These are phyloP conservation scores for Aphanomyces invadans DNA, from an alignment of 352 stramenopile genomes.

Conservation along the genomic window DNA sequence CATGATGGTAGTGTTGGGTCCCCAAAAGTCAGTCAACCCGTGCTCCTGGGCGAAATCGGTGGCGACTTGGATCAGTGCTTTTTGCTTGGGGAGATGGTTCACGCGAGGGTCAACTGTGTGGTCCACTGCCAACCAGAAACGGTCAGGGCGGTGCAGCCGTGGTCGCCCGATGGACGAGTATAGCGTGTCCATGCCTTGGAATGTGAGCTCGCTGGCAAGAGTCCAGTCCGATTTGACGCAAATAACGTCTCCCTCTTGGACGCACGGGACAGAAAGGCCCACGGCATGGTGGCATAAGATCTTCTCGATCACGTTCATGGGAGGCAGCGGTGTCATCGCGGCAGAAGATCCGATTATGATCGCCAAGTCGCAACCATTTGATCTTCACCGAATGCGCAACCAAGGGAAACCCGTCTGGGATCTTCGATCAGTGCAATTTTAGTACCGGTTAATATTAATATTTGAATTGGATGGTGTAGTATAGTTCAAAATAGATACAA, in stretches of 20 bases:
- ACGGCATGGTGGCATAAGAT: constrained; percentile 70
- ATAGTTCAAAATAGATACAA: too few species aligned
- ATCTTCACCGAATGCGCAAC: not conserved
- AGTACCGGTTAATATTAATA: too few species aligned
- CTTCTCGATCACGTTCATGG: constrained; percentile 84
- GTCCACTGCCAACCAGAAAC: constrained; percentile 78
- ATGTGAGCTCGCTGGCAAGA: constrained; percentile 69
- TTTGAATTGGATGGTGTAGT: too few species aligned
- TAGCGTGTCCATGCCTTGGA: constrained; percentile 77
- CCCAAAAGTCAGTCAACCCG: constrained; percentile 66
- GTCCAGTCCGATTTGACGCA: constrained; percentile 76
- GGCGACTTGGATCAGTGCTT: constrained; percentile 71
- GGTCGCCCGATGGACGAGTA: constrained; percentile 66
- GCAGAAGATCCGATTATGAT: not conserved
- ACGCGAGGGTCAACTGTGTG: constrained; percentile 74
- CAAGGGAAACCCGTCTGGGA: not conserved
- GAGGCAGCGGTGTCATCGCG: not conserved
- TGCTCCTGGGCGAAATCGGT: constrained; percentile 69
- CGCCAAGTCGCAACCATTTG: not conserved
- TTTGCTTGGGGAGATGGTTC: constrained; percentile 68
- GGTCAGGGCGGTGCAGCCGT: constrained; percentile 61
- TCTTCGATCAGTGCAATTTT: not conserved
- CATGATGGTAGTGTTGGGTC: constrained; percentile 80
- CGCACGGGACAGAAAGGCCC: constrained; percentile 38
- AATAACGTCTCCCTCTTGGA: constrained; percentile 60